A percentile compares a stretch with the other conserved stretches of the same genome.
Evolutionary conservation across 2,329 filamentous ascomycete species (phyloP).

Genomic region (Clonostachys solani): DNA sequence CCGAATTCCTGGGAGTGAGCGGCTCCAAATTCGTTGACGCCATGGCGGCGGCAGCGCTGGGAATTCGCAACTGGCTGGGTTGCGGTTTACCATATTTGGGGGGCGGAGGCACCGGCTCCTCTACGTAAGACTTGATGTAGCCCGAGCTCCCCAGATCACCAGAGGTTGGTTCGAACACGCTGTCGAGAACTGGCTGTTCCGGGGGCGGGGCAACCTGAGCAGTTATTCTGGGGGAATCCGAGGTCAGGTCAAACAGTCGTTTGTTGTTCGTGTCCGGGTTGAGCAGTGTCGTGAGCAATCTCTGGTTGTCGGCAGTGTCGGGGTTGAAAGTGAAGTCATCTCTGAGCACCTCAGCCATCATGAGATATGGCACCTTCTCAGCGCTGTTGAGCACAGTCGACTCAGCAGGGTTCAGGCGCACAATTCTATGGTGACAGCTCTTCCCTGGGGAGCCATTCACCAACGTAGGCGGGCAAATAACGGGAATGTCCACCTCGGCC

Average conservation of each 20-base stretch:
- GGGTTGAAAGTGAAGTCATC: conserved; percentile 84
- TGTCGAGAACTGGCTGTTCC: conserved; percentile 53
- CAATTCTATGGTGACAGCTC: conserved; percentile 78
- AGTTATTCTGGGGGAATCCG: conserved; percentile 58
- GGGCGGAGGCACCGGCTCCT: conserved; percentile 26
- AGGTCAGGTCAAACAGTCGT: conserved; percentile 60
- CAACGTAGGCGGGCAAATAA: conserved; percentile 73
- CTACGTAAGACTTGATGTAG: conserved; percentile 55
- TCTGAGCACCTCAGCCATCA: conserved; percentile 78
- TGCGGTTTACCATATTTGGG: conserved; percentile 20
- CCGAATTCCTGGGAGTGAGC: conserved; percentile 65
- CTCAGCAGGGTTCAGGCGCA: conserved; percentile 78
- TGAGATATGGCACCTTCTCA: conserved; percentile 78
- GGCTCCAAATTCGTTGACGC: conserved; percentile 56
- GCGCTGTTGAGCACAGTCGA: conserved; percentile 83
- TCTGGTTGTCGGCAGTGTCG: conserved; percentile 66
- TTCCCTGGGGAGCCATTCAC: conserved; percentile 69
- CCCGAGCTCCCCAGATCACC: conserved; percentile 75
- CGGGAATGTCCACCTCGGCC: conserved; percentile 77
- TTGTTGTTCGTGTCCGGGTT: conserved; percentile 52
- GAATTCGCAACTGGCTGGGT: conserved; percentile 44
- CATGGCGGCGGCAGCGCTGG: conserved; percentile 57
- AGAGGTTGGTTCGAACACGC: conserved; percentile 77
- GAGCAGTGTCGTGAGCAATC: conserved; percentile 54
- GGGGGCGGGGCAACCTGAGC: conserved; percentile 29